These are phyloP conservation scores for Coemansia sp. DNA, from an alignment of 192 early-diverging fungal genomes.

Conservation along the genomic window DNA sequence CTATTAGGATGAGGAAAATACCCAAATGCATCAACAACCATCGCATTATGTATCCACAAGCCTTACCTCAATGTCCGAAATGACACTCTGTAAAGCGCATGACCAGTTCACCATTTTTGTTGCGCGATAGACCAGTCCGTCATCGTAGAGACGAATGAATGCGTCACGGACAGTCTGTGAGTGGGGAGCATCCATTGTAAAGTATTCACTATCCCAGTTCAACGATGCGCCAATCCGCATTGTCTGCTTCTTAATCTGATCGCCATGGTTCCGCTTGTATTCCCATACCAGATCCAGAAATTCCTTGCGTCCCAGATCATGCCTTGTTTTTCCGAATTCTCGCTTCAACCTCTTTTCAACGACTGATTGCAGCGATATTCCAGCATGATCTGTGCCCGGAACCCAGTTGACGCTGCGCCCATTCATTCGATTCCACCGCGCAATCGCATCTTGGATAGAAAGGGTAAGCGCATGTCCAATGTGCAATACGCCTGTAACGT, in stretches of 20 bases:
- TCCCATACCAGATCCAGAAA: slow-evolving; percentile 86
- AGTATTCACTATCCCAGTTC: slow-evolving; percentile 83
- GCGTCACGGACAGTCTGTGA: slow-evolving; percentile 82
- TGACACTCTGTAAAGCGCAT: slow-evolving; percentile 87
- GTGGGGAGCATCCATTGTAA: slow-evolving; percentile 86
- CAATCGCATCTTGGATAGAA: slow-evolving; percentile 80
- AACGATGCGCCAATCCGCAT: slow-evolving; percentile 79
- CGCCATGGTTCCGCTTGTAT: slow-evolving; percentile 80
- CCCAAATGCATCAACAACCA: too few species aligned
- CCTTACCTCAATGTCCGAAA: slow-evolving; percentile 90
- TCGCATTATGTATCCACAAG: neutral
- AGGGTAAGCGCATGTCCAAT: slow-evolving; percentile 91
- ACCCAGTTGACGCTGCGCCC: slow-evolving; percentile 89
- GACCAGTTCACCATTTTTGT: slow-evolving; percentile 97
- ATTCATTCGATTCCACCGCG: slow-evolving; percentile 83
- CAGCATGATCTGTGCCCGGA: slow-evolving; percentile 97
- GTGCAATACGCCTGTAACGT: slow-evolving; percentile 95
- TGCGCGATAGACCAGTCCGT: slow-evolving; percentile 88
- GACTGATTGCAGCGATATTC: slow-evolving; percentile 94
- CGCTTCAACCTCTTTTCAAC: slow-evolving; percentile 82
- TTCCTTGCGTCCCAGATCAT: slow-evolving; percentile 82
- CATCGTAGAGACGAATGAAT: slow-evolving; percentile 84
- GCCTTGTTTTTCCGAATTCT: slow-evolving; percentile 61
- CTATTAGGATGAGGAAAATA: neutral
- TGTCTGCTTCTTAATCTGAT: slow-evolving; percentile 82